Evolutionary conservation across 306 rosid species (phyloP).

Genomic region (Vicia faba): DNA sequence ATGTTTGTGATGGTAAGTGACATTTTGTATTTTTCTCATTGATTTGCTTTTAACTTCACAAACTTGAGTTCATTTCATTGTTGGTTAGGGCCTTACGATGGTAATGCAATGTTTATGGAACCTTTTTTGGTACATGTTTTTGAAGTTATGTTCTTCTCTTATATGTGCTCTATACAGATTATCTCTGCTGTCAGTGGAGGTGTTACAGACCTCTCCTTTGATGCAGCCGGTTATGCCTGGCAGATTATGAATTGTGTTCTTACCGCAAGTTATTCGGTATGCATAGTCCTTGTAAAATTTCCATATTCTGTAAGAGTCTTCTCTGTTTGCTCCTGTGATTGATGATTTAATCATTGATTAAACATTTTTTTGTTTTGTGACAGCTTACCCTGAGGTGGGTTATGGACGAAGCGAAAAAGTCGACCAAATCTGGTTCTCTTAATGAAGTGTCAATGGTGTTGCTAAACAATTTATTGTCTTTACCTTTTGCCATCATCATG

Average conservation of each 20-base stretch:
- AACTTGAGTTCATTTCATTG: conserved; percentile 18
- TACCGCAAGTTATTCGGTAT: conserved; percentile 85
- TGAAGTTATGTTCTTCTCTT: conserved; percentile 33
- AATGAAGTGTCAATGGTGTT: conserved; percentile 96
- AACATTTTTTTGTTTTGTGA: conserved; percentile 26
- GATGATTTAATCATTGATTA: conserved; percentile 15
- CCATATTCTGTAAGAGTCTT: conserved; percentile 18
- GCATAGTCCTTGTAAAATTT: conserved; percentile 28
- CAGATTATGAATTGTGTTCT: conserved; percentile 73
- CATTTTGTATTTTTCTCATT: conserved; percentile 11
- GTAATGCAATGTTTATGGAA: no score
- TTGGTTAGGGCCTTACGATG: conserved; percentile 6
- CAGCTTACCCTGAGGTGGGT: conserved; percentile 80
- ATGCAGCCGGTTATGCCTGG: conserved; percentile 79
- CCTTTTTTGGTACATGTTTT: neutral
- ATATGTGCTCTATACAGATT: conserved; percentile 78
- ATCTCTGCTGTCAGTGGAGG: conserved; percentile 85
- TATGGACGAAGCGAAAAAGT: conserved; percentile 84
- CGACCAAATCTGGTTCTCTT: conserved; percentile 74
- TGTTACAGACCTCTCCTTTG: conserved; percentile 76
- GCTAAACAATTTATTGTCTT: conserved; percentile 76
- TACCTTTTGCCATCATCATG: conserved; percentile 74
- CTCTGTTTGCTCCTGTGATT: conserved; percentile 11
- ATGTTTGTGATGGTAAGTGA: conserved; percentile 76
- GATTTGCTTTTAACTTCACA: conserved; percentile 12